Evolutionary conservation across 202 grass and related monocot genomes (phyloP).

Genomic region (Setaria viridis): DNA sequence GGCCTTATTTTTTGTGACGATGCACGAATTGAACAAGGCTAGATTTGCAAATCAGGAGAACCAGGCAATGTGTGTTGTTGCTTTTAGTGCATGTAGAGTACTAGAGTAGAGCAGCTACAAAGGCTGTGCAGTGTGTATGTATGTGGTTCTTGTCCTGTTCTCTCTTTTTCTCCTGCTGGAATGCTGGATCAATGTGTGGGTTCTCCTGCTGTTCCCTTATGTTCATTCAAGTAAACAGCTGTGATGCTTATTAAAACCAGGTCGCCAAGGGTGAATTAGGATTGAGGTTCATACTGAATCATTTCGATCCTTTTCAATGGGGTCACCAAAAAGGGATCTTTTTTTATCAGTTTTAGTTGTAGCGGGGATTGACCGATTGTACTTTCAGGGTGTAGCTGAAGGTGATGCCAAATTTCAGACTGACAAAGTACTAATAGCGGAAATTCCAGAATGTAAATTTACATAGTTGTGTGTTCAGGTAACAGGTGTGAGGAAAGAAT

Average conservation of each 20-base stretch:
- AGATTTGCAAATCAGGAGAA: conserved; percentile 25
- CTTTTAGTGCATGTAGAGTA: neutral
- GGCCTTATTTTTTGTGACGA: neutral
- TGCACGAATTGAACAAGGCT: conserved; percentile 7
- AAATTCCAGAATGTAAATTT: neutral
- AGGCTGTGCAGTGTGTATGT: neutral
- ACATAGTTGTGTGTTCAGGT: conserved; percentile 2
- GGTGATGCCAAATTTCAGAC: neutral
- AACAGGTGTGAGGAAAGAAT: neutral
- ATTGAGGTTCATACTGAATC: no score
- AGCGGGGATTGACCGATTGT: neutral
- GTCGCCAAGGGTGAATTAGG: neutral
- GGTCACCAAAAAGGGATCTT: neutral
- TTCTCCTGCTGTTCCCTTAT: neutral
- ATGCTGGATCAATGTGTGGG: neutral
- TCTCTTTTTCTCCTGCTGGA: neutral
- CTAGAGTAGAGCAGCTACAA: neutral
- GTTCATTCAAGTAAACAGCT: no score
- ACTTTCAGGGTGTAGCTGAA: neutral
- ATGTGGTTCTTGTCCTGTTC: neutral
- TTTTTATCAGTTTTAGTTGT: neutral
- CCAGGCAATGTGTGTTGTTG: neutral
- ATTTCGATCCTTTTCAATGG: neutral
- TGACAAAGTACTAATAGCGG: neutral
- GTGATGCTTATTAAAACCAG: no score